Evolutionary conservation across 1,284 basidiomycete species (phyloP), one percentile per base, ranked within the genome.

Genomic region (Rhodotorula sp.): DNA sequence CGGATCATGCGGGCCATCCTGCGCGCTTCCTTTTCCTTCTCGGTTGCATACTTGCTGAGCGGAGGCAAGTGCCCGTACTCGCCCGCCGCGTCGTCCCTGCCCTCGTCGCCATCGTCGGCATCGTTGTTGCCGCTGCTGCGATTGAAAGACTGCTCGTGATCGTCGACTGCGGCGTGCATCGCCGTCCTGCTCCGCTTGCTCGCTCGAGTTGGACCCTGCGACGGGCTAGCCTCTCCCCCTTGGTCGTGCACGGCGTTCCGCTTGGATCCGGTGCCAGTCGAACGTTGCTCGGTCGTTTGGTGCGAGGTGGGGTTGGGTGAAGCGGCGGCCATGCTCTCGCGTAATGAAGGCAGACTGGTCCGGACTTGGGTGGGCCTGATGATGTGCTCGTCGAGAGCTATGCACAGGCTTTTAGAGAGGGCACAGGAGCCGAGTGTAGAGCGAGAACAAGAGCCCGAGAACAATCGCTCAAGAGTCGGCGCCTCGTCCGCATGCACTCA

Each of bases 1-100:
- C 72, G 65, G 61, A 74, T 69, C 72, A 74, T 74, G 45, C 72
- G 48, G 4, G 72, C 72, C 26, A 67, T 48, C 42, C 62, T 65
- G 24, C 72, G 61, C 17, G 45, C 33, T 56, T 74, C 72, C 62
- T 74, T 74, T 33, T 71, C 69, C 61, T 68, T 67, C 48, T 67
- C 65, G 12, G 53, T 54, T 26, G 53, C 53, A 14, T 26, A 10
- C 53, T 54, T 54, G 8, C 42, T 49, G 42, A 67, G 44, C 12
- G 65, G 37, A 15, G 12, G 37, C 37, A 42, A 12, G 37, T 42
- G 55, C 30, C 37, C 62, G 48, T 20, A 37, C 15, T 22, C 29
- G 44, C 33, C 44, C 53, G 53, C 33, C 49, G n/a, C n/a, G 17
- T 14, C 42, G 17, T 29, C n/a, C 6, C 29, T 54, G 18, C 8